phyloP scores from a whole-genome alignment of 495 filamentous ascomycete genomes.

The Copromyces sp. region DNA sequence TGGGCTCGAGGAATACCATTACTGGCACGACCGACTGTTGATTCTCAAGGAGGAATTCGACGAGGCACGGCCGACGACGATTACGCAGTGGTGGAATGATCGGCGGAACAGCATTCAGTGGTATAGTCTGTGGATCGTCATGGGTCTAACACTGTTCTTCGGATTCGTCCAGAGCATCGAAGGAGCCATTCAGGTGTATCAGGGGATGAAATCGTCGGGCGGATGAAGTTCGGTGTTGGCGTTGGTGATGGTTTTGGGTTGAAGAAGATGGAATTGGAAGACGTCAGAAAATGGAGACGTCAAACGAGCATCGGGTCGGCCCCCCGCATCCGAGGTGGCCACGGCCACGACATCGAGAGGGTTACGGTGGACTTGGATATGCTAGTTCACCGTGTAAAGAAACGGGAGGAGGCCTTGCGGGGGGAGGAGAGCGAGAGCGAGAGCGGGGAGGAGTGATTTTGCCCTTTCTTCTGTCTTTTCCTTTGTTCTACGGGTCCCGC shows the following conservation, averaged over 20 bases:
- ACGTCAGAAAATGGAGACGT: background rate
- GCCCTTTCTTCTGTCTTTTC: too few species aligned
- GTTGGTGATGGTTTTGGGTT: background rate
- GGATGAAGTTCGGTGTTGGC: background rate
- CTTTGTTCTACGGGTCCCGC: too few species aligned
- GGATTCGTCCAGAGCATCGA: slow-evolving; percentile 40
- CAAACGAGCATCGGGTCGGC: background rate
- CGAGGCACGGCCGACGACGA: slow-evolving; percentile 32
- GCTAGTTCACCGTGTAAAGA: too few species aligned
- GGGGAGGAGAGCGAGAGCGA: too few species aligned
- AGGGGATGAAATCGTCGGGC: background rate
- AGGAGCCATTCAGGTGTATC: slow-evolving; percentile 36
- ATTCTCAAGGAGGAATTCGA: slow-evolving; percentile 45
- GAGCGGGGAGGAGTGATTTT: too few species aligned
- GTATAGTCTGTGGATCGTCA: slow-evolving; percentile 46
- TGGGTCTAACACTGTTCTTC: slow-evolving; percentile 40
- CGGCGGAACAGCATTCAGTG: slow-evolving; percentile 40
- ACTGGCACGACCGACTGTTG: slow-evolving; percentile 42
- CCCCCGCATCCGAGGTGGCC: background rate
- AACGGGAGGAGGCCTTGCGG: too few species aligned
- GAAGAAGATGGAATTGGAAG: background rate
- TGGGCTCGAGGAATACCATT: slow-evolving; percentile 32
- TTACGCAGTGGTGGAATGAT: slow-evolving; percentile 44
- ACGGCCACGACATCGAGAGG: background rate
- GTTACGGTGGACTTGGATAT: background rate